These are phyloP conservation scores for Lagerstroemia speciosa DNA, from an alignment of 345 rosid species.

Conservation along the genomic window DNA sequence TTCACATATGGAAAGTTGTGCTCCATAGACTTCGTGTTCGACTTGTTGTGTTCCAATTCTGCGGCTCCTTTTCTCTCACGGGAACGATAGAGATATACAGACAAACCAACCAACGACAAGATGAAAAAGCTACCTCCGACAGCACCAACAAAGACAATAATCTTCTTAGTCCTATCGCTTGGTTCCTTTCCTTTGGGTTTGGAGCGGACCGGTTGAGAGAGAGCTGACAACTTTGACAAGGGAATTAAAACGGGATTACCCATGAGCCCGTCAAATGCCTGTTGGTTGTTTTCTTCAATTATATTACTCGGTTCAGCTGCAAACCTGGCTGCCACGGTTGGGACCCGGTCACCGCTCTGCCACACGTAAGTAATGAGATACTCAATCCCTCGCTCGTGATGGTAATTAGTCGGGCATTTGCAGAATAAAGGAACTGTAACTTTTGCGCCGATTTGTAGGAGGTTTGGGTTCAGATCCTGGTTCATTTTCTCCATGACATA, in stretches of 20 bases:
- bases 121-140: slow-evolving; percentile 17
- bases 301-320: slow-evolving; percentile 23
- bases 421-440: slow-evolving; percentile 46
- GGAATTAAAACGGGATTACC: slow-evolving; percentile 40
- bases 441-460: slow-evolving; percentile 29
- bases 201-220: slow-evolving; percentile 22
- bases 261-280: slow-evolving; percentile 20
- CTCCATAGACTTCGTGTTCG: neutral
- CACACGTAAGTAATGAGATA: slow-evolving; percentile 42
- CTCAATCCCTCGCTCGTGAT: slow-evolving; percentile 23
- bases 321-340: slow-evolving; percentile 25
- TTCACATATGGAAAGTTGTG: neutral
- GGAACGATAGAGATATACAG: slow-evolving; percentile 5
- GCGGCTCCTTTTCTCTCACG: slow-evolving; percentile 7
- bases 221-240: slow-evolving; percentile 29
- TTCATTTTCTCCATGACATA: slow-evolving; percentile 27
- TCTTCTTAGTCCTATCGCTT: slow-evolving; percentile 5
- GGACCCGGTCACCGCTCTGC: slow-evolving; percentile 33
- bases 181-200: slow-evolving; percentile 11
- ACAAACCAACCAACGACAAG: slow-evolving; percentile 14
- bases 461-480: slow-evolving; percentile 24
- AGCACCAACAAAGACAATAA: slow-evolving; percentile 14
- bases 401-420: slow-evolving; percentile 37
- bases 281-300: slow-evolving; percentile 26
- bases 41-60: slow-evolving; percentile 1